Evolutionary conservation across 805 yeast genomes (phyloP).

Genomic region (Metschnikowia anglica): DNA sequence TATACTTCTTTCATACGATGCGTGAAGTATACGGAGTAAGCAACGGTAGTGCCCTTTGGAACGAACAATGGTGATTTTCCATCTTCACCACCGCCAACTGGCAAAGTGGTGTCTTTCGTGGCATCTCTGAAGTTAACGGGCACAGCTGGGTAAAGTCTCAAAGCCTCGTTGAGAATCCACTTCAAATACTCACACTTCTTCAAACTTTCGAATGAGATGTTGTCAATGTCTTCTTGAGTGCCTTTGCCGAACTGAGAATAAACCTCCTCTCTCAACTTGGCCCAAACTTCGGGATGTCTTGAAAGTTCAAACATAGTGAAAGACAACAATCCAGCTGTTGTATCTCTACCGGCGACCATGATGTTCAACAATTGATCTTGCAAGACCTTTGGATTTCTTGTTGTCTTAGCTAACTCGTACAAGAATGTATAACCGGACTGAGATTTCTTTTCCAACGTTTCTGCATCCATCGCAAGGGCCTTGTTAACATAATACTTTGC

Average conservation of each 20-base stretch:
- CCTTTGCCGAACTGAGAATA: constrained; percentile 33
- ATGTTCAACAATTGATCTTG: constrained; percentile 53
- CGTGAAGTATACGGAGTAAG: constrained; percentile 40
- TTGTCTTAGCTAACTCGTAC: constrained; percentile 48
- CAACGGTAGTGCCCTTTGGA: constrained; percentile 43
- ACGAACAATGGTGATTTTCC: constrained; percentile 38
- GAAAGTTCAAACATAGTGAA: constrained; percentile 46
- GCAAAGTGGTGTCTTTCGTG: constrained; percentile 46
- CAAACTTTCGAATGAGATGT: constrained; percentile 45
- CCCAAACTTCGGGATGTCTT: constrained; percentile 39
- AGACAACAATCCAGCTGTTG: constrained; percentile 51
- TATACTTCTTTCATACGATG: constrained; percentile 39
- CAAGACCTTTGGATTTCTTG: constrained; percentile 46
- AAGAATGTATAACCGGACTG: constrained; percentile 46
- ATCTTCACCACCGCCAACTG: constrained; percentile 52
- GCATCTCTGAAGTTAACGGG: constrained; percentile 51
- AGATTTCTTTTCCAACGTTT: constrained; percentile 32
- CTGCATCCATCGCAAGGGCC: constrained; percentile 33
- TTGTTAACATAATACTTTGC: constrained; percentile 36
- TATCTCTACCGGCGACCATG: constrained; percentile 56
- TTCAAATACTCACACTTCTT: constrained; percentile 49
- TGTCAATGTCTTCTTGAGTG: constrained; percentile 28
- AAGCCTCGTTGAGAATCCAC: constrained; percentile 47
- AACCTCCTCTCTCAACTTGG: constrained; percentile 39
- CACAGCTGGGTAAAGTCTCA: constrained; percentile 53